Conservation (phyloP, 306 rosid species). For the Carpinus viminea region DNA sequence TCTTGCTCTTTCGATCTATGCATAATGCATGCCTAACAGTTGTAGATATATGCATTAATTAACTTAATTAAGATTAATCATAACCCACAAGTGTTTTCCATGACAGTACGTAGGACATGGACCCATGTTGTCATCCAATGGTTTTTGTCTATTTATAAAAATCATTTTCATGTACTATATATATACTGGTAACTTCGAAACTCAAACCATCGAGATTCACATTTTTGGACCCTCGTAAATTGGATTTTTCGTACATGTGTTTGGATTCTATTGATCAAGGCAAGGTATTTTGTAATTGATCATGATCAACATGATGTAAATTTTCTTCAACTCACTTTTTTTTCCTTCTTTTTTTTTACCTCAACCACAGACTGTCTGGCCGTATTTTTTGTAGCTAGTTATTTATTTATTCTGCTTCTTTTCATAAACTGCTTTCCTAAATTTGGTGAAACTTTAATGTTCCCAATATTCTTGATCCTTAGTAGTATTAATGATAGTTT, state of each 20-base stretch:
- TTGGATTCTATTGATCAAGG: not conserved
- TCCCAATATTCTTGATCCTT: too few species aligned
- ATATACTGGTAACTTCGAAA: not conserved
- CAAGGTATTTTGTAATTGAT: not conserved
- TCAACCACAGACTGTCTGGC: not conserved
- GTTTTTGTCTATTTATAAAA: not conserved
- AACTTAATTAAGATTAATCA: not conserved
- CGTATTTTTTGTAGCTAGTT: not conserved
- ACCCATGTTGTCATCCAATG: not conserved
- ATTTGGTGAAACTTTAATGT: not conserved
- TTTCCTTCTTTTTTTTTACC: not conserved
- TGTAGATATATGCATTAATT: not conserved
- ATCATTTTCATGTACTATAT: not conserved
- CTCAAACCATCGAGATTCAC: not conserved
- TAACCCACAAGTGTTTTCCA: not conserved
- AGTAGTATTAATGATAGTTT: too few species aligned
- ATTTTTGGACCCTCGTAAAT: not conserved
- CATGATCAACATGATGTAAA: not conserved
- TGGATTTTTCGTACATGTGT: not conserved
- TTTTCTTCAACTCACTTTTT: not conserved
- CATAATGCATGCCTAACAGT: not conserved
- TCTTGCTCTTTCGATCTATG: too few species aligned
- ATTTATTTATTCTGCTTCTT: not conserved
- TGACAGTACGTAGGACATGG: not conserved
- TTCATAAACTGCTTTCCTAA: not conserved